Evolutionary conservation across 768 basidiomycete genomes (phyloP).

Genomic region (Strobilomyces echinocephalus): DNA sequence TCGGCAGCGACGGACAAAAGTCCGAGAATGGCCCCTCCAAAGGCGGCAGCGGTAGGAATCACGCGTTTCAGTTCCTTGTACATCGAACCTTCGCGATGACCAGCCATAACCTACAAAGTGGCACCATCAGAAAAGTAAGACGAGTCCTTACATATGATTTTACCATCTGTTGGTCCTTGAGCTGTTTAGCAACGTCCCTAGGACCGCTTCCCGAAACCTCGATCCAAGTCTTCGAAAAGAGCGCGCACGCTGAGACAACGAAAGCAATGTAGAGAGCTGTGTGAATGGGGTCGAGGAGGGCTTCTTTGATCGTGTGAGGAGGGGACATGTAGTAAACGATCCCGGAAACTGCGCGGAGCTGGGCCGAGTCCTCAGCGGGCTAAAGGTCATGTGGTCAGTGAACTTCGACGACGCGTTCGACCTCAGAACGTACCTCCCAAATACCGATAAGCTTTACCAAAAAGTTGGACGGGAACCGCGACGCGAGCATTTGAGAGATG

Average conservation of each 20-base stretch:
- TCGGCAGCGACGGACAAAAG: constrained; percentile 88
- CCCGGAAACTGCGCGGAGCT: constrained; percentile 84
- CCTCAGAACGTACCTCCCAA: constrained; percentile 78
- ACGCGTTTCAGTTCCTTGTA: constrained; percentile 99
- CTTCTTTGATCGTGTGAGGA: constrained; percentile 87
- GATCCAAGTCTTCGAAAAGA: constrained; percentile 99
- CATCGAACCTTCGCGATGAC: constrained; percentile 95
- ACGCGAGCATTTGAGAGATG: constrained; percentile 91
- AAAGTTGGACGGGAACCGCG: constrained; percentile 86
- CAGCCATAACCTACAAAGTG: constrained; percentile 59
- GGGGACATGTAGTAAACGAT: constrained; percentile 98
- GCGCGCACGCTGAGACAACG: constrained; percentile 89
- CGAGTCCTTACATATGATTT: neutral
- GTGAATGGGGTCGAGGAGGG: constrained; percentile 90
- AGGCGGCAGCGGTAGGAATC: constrained; percentile 95
- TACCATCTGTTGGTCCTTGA: constrained; percentile 98
- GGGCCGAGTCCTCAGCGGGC: constrained; percentile 93
- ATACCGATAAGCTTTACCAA: constrained; percentile 87
- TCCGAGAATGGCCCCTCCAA: constrained; percentile 96
- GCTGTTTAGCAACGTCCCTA: constrained; percentile 92
- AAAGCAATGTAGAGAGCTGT: constrained; percentile 86
- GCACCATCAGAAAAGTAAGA: constrained; percentile 1
- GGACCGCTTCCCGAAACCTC: constrained; percentile 96
- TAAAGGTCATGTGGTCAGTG: constrained; percentile 28
- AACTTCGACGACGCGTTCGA: neutral